A percentile compares a stretch with the other conserved stretches of the same genome.
These are phyloP conservation scores for Colletotrichum sp. DNA, from an alignment of 2,329 filamentous ascomycete genomes.

Conservation along the genomic window DNA sequence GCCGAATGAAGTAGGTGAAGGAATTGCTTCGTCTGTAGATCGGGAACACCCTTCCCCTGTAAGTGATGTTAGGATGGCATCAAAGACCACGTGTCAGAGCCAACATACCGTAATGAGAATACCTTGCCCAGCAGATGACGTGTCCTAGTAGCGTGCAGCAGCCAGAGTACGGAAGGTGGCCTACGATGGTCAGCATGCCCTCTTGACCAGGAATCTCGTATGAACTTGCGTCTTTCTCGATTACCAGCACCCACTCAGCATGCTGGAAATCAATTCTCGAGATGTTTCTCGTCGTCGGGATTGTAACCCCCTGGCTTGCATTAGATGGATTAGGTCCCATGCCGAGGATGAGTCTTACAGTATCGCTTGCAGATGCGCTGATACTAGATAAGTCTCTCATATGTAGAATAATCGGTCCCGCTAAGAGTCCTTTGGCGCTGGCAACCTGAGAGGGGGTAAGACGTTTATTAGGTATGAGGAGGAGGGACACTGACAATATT, in stretches of 20 bases:
- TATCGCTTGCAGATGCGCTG: conserved; percentile 29
- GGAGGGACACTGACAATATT: conserved; percentile 64
- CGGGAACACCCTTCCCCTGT: conserved; percentile 85
- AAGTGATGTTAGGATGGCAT: neutral
- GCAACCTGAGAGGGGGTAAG: conserved; percentile 59
- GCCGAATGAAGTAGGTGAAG: conserved; percentile 56
- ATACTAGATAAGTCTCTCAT: conserved; percentile 20
- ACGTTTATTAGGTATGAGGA: neutral
- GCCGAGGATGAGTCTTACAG: conserved; percentile 28
- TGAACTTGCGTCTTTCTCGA: conserved; percentile 75
- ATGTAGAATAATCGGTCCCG: conserved; percentile 58
- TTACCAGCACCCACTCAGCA: conserved; percentile 70
- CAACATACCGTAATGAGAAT: conserved; percentile 68
- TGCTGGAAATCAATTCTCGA: conserved; percentile 51
- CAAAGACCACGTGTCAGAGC: neutral
- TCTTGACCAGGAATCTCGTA: neutral
- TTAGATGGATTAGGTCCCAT: neutral
- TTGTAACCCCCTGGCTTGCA: conserved; percentile 56
- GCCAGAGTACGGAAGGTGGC: conserved; percentile 77
- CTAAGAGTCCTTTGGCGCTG: conserved; percentile 73
- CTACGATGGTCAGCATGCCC: conserved; percentile 41
- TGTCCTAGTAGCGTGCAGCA: conserved; percentile 58
- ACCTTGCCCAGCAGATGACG: conserved; percentile 55
- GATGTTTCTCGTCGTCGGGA: conserved; percentile 61
- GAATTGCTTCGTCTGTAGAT: conserved; percentile 72